These are phyloP conservation scores for Dendrobium officinale DNA, from an alignment of 106 monocot genomes.

Conservation along the genomic window DNA sequence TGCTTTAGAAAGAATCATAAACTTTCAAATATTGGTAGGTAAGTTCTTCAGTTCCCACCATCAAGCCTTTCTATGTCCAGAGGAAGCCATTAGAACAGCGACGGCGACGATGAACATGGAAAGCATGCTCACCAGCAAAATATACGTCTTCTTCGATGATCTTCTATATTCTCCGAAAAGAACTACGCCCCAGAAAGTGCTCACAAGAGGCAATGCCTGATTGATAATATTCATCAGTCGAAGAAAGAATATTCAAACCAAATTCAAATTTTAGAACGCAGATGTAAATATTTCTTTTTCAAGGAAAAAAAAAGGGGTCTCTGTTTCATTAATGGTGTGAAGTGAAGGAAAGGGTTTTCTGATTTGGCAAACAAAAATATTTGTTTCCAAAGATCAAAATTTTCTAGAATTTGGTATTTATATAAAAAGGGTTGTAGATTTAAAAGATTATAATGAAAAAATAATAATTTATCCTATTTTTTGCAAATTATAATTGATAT, in stretches of 20 bases:
- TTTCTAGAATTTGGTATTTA: too few relatives aligned
- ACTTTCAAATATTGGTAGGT: too few relatives aligned
- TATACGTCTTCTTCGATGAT: slow-evolving; percentile 68
- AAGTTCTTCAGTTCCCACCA: neutral
- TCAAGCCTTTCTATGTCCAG: slow-evolving; percentile 58
- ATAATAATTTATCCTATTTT: too few relatives aligned
- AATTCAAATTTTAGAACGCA: neutral
- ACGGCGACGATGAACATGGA: slow-evolving; percentile 73
- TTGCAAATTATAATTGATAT: too few relatives aligned
- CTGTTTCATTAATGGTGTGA: neutral
- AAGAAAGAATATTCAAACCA: neutral
- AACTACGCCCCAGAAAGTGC: slow-evolving; percentile 83
- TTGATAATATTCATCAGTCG: neutral
- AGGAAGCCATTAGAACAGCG: slow-evolving; percentile 76
- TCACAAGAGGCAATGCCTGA: slow-evolving; percentile 90
- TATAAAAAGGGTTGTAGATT: too few relatives aligned
- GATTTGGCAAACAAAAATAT: too few relatives aligned
- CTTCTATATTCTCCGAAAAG: slow-evolving; percentile 81
- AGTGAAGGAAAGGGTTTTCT: neutral
- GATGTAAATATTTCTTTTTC: neutral
- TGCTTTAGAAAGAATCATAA: too few relatives aligned
- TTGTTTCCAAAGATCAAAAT: too few relatives aligned
- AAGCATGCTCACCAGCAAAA: slow-evolving; percentile 55
- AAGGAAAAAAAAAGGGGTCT: neutral
- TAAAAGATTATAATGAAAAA: too few relatives aligned